Evolutionary conservation across 2,329 filamentous ascomycete species (phyloP), one percentile per base, ranked within the genome.

Genomic region (Ophiocordyceps camponoti-floridani): DNA sequence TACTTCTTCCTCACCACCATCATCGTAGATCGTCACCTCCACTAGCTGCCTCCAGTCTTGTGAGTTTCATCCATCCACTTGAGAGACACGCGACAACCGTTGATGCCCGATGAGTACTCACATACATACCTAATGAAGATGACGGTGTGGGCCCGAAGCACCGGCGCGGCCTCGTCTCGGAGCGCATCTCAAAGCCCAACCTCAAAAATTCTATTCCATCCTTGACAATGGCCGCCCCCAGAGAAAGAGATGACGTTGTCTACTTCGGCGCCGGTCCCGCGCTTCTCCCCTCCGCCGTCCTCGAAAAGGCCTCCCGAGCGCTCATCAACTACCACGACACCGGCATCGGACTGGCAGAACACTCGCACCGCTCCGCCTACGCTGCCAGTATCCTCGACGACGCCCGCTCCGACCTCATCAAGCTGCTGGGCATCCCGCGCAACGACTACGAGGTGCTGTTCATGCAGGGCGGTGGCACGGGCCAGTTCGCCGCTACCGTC

Each of bases 261-360:
- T 91, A 93, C 65, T 94, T 94, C 54, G 87, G 88, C 49, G 88
- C 89, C 44, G 89, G 89, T 50, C 89, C 89, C 43, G 87, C 89
- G n/a, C 69, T 77, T 30, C 72, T 96, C 16, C 88, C 88, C 23
- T 93, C 84, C 12, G 65, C 75, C 4, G 84, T 95, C 19, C 75
- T 95, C 43, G 77, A 91, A 61, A 71, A 69, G 41, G 87, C 85
- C 43, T 78, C 86, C 1, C 61, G 77, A 58, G 83, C 84, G 1
- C 77, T 96, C 4, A 63, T 94, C 51, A 83, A 95, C 69, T 94
- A 78, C 68, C 69, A 89, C 42, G 70, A 75, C 59, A 84, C 78
- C 37, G 89, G 89, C 47, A 72, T 95, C 45, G 87, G 87, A 44
- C 73, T 95, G 40, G 85, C 84, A 50, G 89, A 96, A 63, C 85